These are phyloP conservation scores for Dactylonectria estremocensis DNA, from an alignment of 2,329 filamentous ascomycete species.

Conservation along the genomic window DNA sequence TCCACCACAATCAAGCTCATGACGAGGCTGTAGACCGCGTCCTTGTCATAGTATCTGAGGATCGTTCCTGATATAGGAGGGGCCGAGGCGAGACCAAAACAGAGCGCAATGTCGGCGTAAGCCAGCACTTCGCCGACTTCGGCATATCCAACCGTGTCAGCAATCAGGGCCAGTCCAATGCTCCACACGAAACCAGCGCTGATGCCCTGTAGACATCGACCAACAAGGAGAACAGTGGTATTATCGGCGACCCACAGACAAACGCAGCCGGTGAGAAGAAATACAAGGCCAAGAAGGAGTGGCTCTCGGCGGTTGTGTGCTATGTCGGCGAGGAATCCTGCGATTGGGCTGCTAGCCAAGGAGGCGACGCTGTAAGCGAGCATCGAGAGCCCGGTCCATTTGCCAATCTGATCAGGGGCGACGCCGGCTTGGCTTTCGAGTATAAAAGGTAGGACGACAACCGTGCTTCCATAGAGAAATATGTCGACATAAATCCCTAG, in stretches of 20 bases:
- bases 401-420: conserved; percentile 5
- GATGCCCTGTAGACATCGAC: conserved; percentile 27
- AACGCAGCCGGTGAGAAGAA: conserved; percentile 20
- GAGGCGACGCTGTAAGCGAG: conserved; percentile 29
- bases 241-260: conserved; percentile 22
- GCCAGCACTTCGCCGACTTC: conserved; percentile 23
- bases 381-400: conserved; percentile 29
- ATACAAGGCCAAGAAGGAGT: conserved; percentile 25
- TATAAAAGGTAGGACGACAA: conserved; percentile 34
- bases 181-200: conserved; percentile 32
- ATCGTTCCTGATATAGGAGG: conserved; percentile 23
- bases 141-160: conserved; percentile 22
- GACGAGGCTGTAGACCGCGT: conserved; percentile 25
- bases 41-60: conserved; percentile 16
- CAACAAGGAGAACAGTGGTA: conserved; percentile 14
- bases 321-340: conserved; percentile 30
- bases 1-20: conserved; percentile 29
- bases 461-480: conserved; percentile 35
- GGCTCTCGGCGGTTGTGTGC: conserved; percentile 24
- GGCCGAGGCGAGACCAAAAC: conserved; percentile 24
- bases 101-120: conserved; percentile 32
- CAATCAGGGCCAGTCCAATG: conserved; percentile 34
- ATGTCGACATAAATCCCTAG: conserved; percentile 36
- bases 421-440: conserved; percentile 25
- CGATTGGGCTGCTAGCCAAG: conserved; percentile 24